phyloP scores from a whole-genome alignment of 108 stramenopile genomes.

The Pseudonitzschia pungens region DNA sequence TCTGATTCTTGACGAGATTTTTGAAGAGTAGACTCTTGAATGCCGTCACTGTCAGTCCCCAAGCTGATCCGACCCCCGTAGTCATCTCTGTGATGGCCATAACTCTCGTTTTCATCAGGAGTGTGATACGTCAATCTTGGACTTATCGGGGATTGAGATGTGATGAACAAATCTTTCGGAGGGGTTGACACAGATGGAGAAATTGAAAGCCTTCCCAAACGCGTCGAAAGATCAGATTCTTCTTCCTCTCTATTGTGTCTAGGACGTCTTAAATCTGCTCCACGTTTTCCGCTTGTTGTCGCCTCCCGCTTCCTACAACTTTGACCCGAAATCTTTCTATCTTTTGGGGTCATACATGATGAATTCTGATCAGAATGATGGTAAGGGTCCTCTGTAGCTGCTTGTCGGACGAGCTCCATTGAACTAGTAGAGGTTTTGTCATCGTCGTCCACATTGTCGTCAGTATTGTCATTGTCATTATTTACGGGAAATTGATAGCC shows the following conservation, averaged over 20 bases:
- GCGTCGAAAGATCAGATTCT: slow-evolving; percentile 18
- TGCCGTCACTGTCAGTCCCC: slow-evolving; percentile 5
- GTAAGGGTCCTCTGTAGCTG: not conserved
- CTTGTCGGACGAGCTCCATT: slow-evolving; percentile 26
- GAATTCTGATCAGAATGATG: not conserved
- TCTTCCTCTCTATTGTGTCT: slow-evolving; percentile 12
- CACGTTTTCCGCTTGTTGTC: slow-evolving; percentile 40
- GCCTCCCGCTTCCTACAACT: slow-evolving; percentile 26
- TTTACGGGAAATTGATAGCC: not conserved
- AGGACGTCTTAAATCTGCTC: slow-evolving; percentile 26
- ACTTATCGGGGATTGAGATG: slow-evolving; percentile 40
- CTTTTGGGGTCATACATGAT: slow-evolving; percentile 1
- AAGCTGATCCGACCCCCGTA: slow-evolving; percentile 9
- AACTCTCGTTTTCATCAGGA: slow-evolving; percentile 1
- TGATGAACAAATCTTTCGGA: slow-evolving; percentile 24
- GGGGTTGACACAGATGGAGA: slow-evolving; percentile 6
- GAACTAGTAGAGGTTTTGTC: slow-evolving; percentile 18
- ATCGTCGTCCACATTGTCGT: not conserved
- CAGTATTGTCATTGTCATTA: not conserved
- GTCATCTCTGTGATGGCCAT: slow-evolving; percentile 4
- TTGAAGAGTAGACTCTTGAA: not conserved
- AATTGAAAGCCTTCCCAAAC: slow-evolving; percentile 21
- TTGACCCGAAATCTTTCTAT: not conserved
- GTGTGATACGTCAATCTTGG: slow-evolving; percentile 30
- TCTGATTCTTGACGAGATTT: not conserved